phyloP scores from a whole-genome alignment of 2,329 filamentous ascomycete genomes.

The Tolypocladium paradoxum region DNA sequence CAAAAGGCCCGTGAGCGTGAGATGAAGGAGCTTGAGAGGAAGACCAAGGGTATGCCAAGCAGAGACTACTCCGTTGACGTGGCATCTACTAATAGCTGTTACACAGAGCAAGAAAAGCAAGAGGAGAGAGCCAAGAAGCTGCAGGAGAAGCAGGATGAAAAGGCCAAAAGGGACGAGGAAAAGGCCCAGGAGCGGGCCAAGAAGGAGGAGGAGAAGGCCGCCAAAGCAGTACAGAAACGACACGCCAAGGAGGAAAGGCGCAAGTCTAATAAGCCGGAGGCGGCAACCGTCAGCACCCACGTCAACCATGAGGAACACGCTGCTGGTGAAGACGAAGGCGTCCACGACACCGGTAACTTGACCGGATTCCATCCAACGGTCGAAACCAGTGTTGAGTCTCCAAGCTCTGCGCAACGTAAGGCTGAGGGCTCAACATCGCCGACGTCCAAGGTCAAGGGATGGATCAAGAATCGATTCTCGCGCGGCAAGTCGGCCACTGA shows the following conservation, averaged over 20 bases:
- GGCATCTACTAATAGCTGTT: slow-evolving; percentile 5
- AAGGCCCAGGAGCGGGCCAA: slow-evolving; percentile 24
- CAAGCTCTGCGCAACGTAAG: slow-evolving; percentile 5
- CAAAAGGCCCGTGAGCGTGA: slow-evolving; percentile 41
- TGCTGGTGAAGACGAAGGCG: slow-evolving; percentile 4
- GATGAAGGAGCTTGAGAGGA: slow-evolving; percentile 40
- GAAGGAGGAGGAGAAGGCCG: slow-evolving; percentile 41
- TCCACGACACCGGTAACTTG: neutral
- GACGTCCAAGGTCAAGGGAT: slow-evolving; percentile 36
- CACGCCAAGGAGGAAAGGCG: slow-evolving; percentile 41
- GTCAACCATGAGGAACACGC: slow-evolving; percentile 5
- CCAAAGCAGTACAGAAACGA: slow-evolving; percentile 42
- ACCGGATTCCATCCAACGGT: neutral
- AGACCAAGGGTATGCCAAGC: slow-evolving; percentile 46
- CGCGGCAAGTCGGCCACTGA: slow-evolving; percentile 29
- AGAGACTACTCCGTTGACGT: neutral
- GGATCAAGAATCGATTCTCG: slow-evolving; percentile 45
- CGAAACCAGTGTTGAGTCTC: slow-evolving; percentile 1
- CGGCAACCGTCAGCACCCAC: slow-evolving; percentile 5
- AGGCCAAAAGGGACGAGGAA: slow-evolving; percentile 12
- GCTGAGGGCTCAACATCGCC: slow-evolving; percentile 16
- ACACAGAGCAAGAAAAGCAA: slow-evolving; percentile 35
- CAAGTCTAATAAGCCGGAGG: slow-evolving; percentile 21
- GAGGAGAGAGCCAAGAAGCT: slow-evolving; percentile 17
- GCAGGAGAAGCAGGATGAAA: slow-evolving; percentile 33